A percentile compares a stretch with the other conserved stretches of the same genome.
Conservation (phyloP, 2,329 filamentous ascomycete genomes). For the Neopestalotiopsis clavispora region DNA sequence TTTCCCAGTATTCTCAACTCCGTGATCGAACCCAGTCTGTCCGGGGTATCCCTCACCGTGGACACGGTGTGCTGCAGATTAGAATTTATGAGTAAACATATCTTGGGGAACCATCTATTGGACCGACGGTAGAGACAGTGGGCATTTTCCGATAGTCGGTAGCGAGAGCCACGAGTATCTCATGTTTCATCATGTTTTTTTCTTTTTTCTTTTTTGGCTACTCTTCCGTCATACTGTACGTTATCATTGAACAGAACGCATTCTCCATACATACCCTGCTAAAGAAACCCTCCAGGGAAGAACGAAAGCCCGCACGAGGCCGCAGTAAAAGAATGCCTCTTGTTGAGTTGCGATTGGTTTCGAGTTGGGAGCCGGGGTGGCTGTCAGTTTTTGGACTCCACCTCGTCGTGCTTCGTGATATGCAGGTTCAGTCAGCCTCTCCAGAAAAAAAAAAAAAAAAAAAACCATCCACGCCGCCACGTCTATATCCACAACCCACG, state of each 20-base stretch:
- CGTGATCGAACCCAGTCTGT: too few relatives aligned
- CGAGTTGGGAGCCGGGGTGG: not conserved
- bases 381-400: not conserved
- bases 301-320: not conserved
- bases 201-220: not conserved
- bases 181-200: not conserved
- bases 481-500: not conserved
- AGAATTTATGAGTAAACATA: too few relatives aligned
- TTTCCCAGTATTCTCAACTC: not conserved
- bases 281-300: not conserved
- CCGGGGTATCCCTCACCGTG: too few relatives aligned
- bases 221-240: not conserved
- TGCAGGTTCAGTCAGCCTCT: not conserved
- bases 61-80: too few relatives aligned
- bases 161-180: not conserved
- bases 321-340: not conserved
- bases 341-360: not conserved
- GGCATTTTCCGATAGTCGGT: not conserved
- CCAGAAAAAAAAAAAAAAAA: not conserved
- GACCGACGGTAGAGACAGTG: not conserved
- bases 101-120: not conserved
- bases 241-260: not conserved
- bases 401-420: not conserved
- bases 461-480: not conserved
- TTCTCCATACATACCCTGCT: not conserved